Evolutionary conservation across 1,284 basidiomycete genomes (phyloP), one percentile per base, ranked within the genome.

Genomic region (Cutaneotrichosporon mucoides): DNA sequence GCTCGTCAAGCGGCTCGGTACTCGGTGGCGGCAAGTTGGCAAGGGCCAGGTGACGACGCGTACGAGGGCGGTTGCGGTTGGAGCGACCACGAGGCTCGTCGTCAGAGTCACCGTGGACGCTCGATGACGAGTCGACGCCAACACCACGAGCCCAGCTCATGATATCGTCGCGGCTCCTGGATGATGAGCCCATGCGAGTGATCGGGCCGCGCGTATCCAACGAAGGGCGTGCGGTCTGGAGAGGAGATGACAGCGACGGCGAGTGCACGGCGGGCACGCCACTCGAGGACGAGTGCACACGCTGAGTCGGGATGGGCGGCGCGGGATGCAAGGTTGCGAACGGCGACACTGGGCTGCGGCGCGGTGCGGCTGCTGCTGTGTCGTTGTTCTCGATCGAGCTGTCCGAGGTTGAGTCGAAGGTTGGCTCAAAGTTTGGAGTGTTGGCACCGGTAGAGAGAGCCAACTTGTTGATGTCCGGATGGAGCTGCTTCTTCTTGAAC

Each of bases 151-250:
- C 68, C 75, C 75, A 76, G 37, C 65, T 68, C 47, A 76, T 71
- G 53, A 76, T 76, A 51, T 76, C 75, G 45, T 76, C 75, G 9
- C 75, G 62, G 56, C 72, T 73, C 35, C 71, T 64, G 1, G 75
- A 76, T 9, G 70, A 72, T 6, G 69, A 68, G 6, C 71, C 65
- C 59, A 75, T 60, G 8, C 66, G 68, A 8, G 71, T 67, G 8
- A 74, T 72, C 7, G 69, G 69, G 8, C 59, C 63, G 5, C 55
- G 36, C 4, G 52, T 5, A 15, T 43, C 13, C 6, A 60, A 16
- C 11, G 68, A 64, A 1, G 56, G 61, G 13, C 59, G 56, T 5
- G 45, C 50, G 1, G 57, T 64, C 40, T 55, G 66, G 13, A 62
- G 53, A 44, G 62, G 63, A 3, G 60, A 51, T 6, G 58, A 56